Evolutionary conservation across 73 alveolate genomes (phyloP).

Genomic region (Durusdinium trenchii): DNA sequence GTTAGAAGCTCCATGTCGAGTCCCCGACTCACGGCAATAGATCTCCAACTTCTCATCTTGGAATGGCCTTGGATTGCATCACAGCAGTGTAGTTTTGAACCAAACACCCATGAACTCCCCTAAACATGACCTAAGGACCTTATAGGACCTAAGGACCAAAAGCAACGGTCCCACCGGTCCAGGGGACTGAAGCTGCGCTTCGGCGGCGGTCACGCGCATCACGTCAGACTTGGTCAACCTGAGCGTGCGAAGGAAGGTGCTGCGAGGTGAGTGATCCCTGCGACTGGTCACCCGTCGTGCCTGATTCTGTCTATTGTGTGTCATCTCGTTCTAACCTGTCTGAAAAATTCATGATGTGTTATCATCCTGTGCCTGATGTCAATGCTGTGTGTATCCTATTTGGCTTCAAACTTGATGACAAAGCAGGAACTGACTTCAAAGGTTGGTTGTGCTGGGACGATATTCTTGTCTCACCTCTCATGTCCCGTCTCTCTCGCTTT

Average conservation of each 20-base stretch:
- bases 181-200: conserved; percentile 51
- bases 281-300: too few relatives aligned
- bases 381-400: too few relatives aligned
- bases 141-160: neutral
- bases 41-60: conserved; percentile 92
- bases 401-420: too few relatives aligned
- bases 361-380: too few relatives aligned
- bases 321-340: too few relatives aligned
- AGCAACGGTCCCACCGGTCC: neutral
- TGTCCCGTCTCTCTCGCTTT: too few relatives aligned
- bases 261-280: too few relatives aligned
- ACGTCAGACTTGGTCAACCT: conserved; percentile 82
- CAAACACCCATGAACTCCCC: neutral
- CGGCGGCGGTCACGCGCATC: conserved; percentile 57
- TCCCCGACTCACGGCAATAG: conserved; percentile 62
- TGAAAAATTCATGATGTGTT: too few relatives aligned
- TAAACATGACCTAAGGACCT: neutral
- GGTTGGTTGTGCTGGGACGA: too few relatives aligned
- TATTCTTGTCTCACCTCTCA: neutral
- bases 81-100: neutral
- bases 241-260: neutral
- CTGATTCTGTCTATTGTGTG: too few relatives aligned
- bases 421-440: too few relatives aligned
- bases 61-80: conserved; percentile 82
- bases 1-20: neutral